A percentile compares a stretch with the other conserved stretches of the same genome.
Evolutionary conservation across 2,329 filamentous ascomycete species (phyloP).

Genomic region (Clonostachys sp.): DNA sequence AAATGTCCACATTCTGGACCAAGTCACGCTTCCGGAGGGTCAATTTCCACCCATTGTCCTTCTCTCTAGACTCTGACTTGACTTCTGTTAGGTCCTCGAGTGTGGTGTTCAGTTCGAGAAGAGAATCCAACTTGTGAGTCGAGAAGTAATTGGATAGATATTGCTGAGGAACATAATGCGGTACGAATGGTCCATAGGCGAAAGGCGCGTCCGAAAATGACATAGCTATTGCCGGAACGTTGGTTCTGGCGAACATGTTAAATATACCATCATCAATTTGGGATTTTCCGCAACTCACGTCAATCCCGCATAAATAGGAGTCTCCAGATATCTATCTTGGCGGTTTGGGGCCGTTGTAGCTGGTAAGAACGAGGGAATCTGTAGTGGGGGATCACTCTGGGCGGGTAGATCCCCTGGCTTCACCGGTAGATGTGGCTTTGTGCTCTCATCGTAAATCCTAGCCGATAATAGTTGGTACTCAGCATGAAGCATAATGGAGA

Average conservation of each 20-base stretch:
- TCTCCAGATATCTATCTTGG: slow-evolving; percentile 39
- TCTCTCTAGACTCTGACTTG: background rate
- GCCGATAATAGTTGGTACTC: background rate
- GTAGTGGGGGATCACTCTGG: slow-evolving; percentile 38
- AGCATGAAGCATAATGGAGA: background rate
- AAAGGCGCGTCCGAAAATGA: slow-evolving; percentile 48
- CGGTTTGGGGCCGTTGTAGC: slow-evolving; percentile 26
- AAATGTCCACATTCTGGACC: slow-evolving; percentile 35
- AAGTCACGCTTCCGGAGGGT: slow-evolving; percentile 41
- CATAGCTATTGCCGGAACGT: slow-evolving; percentile 53
- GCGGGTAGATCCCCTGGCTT: slow-evolving; percentile 36
- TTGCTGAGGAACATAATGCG: slow-evolving; percentile 48
- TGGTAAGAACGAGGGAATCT: slow-evolving; percentile 35
- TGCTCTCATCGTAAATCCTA: slow-evolving; percentile 49
- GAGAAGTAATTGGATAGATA: slow-evolving; percentile 54
- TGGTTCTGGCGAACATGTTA: slow-evolving; percentile 31
- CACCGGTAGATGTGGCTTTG: slow-evolving; percentile 22
- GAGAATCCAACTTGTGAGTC: slow-evolving; percentile 35
- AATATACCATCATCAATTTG: slow-evolving; percentile 9
- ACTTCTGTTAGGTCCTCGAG: slow-evolving; percentile 41
- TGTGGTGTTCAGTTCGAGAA: slow-evolving; percentile 44
- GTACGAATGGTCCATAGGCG: slow-evolving; percentile 50
- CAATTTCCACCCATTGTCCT: slow-evolving; percentile 33
- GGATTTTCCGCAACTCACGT: slow-evolving; percentile 25
- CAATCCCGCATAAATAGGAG: slow-evolving; percentile 44